A percentile compares a stretch with the other conserved stretches of the same genome.
These are phyloP conservation scores for Dendrobium catenatum DNA, from an alignment of 106 monocot species.

Conservation along the genomic window DNA sequence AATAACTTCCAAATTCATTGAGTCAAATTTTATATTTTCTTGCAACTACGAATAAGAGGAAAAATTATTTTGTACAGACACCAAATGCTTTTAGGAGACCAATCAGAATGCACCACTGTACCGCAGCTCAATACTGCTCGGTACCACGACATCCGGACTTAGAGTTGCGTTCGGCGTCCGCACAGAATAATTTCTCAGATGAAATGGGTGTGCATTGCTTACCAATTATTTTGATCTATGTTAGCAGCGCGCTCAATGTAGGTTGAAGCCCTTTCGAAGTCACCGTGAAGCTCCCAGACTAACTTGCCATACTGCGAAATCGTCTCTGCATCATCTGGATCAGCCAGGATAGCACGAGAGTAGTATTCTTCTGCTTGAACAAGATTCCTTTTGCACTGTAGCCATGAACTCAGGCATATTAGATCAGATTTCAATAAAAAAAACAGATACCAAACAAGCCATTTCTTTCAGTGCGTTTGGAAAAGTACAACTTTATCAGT, in stretches of 20 bases:
- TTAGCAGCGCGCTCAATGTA: slow-evolving; percentile 54
- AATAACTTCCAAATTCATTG: too few relatives aligned
- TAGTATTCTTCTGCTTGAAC: slow-evolving; percentile 70
- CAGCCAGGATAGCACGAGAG: slow-evolving; percentile 66
- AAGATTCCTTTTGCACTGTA: slow-evolving; percentile 43
- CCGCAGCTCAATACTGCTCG: too few relatives aligned
- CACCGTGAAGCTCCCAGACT: slow-evolving; percentile 65
- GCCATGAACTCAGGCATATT: neutral
- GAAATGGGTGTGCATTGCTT: neutral
- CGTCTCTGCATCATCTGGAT: slow-evolving; percentile 63
- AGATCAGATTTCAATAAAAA: neutral
- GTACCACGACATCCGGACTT: too few relatives aligned
- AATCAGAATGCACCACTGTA: too few relatives aligned
- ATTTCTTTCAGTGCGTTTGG: too few relatives aligned
- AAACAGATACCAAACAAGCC: neutral
- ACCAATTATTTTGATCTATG: neutral
- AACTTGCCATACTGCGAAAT: slow-evolving; percentile 67
- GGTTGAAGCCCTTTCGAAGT: slow-evolving; percentile 52
- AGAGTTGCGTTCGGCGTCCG: too few relatives aligned
- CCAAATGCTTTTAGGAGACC: too few relatives aligned
- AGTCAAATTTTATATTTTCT: too few relatives aligned
- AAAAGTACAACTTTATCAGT: too few relatives aligned
- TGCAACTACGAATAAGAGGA: too few relatives aligned
- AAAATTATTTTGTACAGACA: too few relatives aligned
- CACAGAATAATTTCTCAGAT: too few relatives aligned